These are phyloP conservation scores for Microbotryomycetes sp. DNA, from an alignment of 1,284 basidiomycete genomes.

Conservation along the genomic window DNA sequence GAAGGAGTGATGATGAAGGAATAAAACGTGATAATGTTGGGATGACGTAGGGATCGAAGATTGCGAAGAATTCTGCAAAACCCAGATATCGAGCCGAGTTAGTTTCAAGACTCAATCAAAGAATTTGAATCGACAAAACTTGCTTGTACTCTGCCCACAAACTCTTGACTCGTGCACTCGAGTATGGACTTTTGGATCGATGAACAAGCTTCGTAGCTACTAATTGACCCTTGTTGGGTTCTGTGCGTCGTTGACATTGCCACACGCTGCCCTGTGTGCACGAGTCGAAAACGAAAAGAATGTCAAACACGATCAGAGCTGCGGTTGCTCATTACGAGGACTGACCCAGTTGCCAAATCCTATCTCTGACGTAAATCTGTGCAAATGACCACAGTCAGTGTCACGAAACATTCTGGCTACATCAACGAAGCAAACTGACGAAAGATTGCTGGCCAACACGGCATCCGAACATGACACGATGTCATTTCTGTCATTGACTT, in stretches of 20 bases:
- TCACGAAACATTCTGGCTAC: too few species aligned
- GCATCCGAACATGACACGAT: not conserved
- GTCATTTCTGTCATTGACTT: not conserved
- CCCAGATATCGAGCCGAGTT: not conserved
- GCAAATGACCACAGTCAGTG: too few species aligned
- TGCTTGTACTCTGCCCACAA: slow-evolving; percentile 42
- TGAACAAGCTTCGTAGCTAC: slow-evolving; percentile 87
- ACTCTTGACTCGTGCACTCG: slow-evolving; percentile 75
- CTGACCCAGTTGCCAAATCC: slow-evolving; percentile 83
- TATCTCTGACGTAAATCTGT: slow-evolving; percentile 51
- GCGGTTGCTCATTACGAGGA: slow-evolving; percentile 55
- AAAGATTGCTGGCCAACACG: not conserved
- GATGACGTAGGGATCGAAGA: slow-evolving; percentile 74
- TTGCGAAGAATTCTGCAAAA: slow-evolving; percentile 70
- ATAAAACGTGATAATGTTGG: slow-evolving; percentile 82
- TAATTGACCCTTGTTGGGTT: slow-evolving; percentile 44
- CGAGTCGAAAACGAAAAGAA: slow-evolving; percentile 41
- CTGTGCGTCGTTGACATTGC: slow-evolving; percentile 25
- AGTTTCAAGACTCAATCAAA: slow-evolving; percentile 19
- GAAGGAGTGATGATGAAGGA: slow-evolving; percentile 86
- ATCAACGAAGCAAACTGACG: not conserved
- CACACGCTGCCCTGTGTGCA: slow-evolving; percentile 29
- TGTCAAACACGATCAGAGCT: not conserved
- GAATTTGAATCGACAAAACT: slow-evolving; percentile 6
- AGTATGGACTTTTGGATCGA: slow-evolving; percentile 63